Evolutionary conservation across 1,284 basidiomycete species (phyloP).

Genomic region (Volvariella surrecta): DNA sequence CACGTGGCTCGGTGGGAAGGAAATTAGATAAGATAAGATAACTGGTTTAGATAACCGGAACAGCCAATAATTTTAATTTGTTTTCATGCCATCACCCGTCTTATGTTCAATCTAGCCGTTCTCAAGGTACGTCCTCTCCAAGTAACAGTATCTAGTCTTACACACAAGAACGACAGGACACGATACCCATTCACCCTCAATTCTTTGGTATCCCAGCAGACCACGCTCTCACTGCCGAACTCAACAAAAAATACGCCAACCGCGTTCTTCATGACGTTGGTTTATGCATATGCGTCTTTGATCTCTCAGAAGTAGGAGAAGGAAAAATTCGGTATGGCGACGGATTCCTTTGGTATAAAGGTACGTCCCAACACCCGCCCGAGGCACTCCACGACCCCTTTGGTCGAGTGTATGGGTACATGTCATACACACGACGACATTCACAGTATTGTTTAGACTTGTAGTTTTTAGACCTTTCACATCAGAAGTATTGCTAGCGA

Average conservation of each 20-base stretch:
- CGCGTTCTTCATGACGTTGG: constrained; percentile 89
- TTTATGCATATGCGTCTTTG: constrained; percentile 84
- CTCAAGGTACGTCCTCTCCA: constrained; percentile 33
- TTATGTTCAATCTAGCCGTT: constrained; percentile 55
- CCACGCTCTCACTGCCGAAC: constrained; percentile 67
- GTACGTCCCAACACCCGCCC: constrained; percentile 32
- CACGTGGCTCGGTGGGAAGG: too few species aligned
- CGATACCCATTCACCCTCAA: constrained; percentile 68
- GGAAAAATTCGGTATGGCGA: constrained; percentile 94
- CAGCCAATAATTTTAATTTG: too few species aligned
- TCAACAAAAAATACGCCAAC: constrained; percentile 94
- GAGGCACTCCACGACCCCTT: neutral
- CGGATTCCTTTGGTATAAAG: constrained; percentile 91
- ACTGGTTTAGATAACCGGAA: neutral
- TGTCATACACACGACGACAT: neutral
- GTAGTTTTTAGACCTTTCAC: constrained; percentile 89
- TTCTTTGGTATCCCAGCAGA: constrained; percentile 68
- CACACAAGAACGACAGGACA: constrained; percentile 35
- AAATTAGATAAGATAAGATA: constrained; percentile 1
- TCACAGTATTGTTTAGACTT: constrained; percentile 78
- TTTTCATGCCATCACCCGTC: too few species aligned
- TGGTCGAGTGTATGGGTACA: neutral
- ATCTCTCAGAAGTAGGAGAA: constrained; percentile 80
- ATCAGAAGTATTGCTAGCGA: constrained; percentile 86
- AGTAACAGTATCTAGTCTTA: constrained; percentile 4